Evolutionary conservation across 352 stramenopile species (phyloP).

Genomic region (Globisporangium barbulae): DNA sequence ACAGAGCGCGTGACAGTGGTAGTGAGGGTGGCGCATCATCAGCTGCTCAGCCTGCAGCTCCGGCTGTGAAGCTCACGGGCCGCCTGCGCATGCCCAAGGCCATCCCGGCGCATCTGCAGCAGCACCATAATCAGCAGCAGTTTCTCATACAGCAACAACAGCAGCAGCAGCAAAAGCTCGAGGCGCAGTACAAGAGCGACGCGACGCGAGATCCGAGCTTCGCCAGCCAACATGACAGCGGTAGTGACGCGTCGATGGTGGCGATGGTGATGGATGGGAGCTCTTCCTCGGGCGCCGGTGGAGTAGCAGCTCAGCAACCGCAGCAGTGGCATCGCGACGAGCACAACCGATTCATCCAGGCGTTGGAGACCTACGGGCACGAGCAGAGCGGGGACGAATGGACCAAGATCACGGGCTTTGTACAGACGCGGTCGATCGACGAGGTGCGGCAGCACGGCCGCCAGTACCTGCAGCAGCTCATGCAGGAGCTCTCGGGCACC

Average conservation of each 20-base stretch:
- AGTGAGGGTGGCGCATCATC: neutral
- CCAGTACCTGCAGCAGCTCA: conserved; percentile 72
- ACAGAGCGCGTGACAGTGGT: neutral
- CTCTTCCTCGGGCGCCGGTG: neutral
- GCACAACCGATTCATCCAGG: conserved; percentile 79
- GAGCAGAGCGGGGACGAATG: conserved; percentile 56
- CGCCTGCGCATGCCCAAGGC: conserved; percentile 17
- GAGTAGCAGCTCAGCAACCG: neutral
- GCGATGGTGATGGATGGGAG: neutral
- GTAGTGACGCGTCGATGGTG: neutral
- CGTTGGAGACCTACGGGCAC: conserved; percentile 63
- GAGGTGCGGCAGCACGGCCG: conserved; percentile 69
- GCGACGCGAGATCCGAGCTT: neutral
- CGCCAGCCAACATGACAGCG: neutral
- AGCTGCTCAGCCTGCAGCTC: neutral
- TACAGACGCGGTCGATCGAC: conserved; percentile 59
- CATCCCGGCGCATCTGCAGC: conserved; percentile 18
- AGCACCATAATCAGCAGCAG: conserved; percentile 14
- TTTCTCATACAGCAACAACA: neutral
- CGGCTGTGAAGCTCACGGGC: conserved; percentile 7
- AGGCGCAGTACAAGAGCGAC: conserved; percentile 8
- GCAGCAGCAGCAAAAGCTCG: neutral
- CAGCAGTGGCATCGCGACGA: conserved; percentile 58
- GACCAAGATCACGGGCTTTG: conserved; percentile 66
- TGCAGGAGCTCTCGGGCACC: conserved; percentile 34